phyloP scores from a whole-genome alignment of 2,329 filamentous ascomycete genomes.

The Dactylellina haptotyla region DNA sequence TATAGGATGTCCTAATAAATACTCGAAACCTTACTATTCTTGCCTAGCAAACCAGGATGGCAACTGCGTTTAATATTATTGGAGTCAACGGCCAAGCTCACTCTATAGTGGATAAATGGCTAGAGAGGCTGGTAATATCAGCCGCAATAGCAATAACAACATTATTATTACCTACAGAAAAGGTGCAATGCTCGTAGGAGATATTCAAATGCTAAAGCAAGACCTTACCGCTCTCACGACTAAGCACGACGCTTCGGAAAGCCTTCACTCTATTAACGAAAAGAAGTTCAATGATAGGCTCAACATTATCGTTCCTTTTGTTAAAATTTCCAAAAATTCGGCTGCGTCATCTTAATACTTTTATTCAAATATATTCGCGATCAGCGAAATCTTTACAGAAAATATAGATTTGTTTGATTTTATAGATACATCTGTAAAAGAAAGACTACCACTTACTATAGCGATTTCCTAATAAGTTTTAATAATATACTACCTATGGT shows the following conservation, averaged over 20 bases:
- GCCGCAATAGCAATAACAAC: background rate
- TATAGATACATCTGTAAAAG: background rate
- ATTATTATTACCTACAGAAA: background rate
- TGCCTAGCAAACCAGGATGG: constrained; percentile 2
- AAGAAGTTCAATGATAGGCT: background rate
- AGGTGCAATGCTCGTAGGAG: background rate
- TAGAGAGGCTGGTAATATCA: background rate
- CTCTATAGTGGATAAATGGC: background rate
- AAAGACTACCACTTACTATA: background rate
- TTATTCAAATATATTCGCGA: background rate
- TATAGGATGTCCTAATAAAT: background rate
- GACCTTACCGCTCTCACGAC: background rate
- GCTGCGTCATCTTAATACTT: background rate
- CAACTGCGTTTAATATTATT: background rate
- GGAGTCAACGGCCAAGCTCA: background rate
- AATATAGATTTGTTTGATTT: background rate
- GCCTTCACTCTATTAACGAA: background rate
- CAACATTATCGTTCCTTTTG: background rate
- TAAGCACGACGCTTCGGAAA: background rate
- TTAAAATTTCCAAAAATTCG: background rate
- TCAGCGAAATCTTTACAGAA: background rate
- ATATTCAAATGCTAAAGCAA: background rate
- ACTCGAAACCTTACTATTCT: constrained; percentile 1
- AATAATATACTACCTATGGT: background rate
- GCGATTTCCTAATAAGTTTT: background rate